These are phyloP conservation scores for Ogataea dorogensis DNA, from an alignment of 805 yeast genomes.

Conservation along the genomic window DNA sequence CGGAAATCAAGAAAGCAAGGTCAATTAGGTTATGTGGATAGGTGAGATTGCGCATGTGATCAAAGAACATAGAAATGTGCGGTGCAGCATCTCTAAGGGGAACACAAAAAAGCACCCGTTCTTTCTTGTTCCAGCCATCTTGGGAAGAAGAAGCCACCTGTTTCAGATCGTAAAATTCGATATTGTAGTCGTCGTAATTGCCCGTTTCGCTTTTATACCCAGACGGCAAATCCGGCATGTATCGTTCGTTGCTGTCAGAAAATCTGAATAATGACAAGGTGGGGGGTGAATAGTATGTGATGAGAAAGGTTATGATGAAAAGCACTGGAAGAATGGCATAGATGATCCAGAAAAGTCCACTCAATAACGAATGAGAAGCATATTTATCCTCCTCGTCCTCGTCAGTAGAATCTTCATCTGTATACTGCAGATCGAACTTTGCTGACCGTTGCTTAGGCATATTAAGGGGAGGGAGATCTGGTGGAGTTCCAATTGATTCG, in stretches of 20 bases:
- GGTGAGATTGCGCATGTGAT: slow-evolving; percentile 73
- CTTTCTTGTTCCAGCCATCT: slow-evolving; percentile 77
- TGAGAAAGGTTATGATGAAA: slow-evolving; percentile 13
- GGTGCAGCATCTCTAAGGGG: slow-evolving; percentile 91
- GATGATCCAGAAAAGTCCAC: slow-evolving; percentile 21
- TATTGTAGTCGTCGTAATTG: slow-evolving; percentile 36
- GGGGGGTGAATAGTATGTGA: slow-evolving; percentile 12
- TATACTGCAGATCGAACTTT: slow-evolving; percentile 13
- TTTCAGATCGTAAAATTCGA: slow-evolving; percentile 70
- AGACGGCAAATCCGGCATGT: slow-evolving; percentile 38
- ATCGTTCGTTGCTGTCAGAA: slow-evolving; percentile 15
- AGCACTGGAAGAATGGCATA: slow-evolving; percentile 24
- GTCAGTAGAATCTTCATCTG: slow-evolving; percentile 11
- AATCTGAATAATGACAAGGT: slow-evolving; percentile 7
- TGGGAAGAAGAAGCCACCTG: slow-evolving; percentile 57
- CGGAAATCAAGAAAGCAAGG: slow-evolving; percentile 79
- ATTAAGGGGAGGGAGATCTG: slow-evolving; percentile 7
- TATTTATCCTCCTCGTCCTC: slow-evolving; percentile 16
- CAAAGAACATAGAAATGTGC: slow-evolving; percentile 86
- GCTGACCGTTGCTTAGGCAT: slow-evolving; percentile 16
- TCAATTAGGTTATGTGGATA: slow-evolving; percentile 88
- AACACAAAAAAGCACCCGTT: slow-evolving; percentile 79
- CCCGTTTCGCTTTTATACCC: slow-evolving; percentile 27
- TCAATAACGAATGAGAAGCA: slow-evolving; percentile 11
- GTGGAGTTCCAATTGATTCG: slow-evolving; percentile 10